Conservation (phyloP, 176 grass and related monocot genomes). For the Avena eriantha region DNA sequence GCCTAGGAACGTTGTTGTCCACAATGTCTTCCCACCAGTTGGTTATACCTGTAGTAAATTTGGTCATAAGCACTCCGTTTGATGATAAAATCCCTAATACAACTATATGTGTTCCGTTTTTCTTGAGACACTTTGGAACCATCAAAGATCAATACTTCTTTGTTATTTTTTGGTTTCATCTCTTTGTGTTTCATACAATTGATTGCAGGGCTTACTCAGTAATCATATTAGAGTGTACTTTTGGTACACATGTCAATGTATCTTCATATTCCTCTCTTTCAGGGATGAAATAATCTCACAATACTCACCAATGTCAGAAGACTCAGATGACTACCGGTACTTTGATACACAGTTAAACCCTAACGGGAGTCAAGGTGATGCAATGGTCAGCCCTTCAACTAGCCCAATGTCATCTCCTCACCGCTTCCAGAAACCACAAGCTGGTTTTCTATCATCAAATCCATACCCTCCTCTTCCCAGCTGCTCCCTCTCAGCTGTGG, state of each 20-base stretch:
- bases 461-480: conserved; percentile 58
- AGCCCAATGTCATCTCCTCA: conserved; percentile 82
- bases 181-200: neutral
- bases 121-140: neutral
- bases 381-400: conserved; percentile 58
- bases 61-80: conserved; percentile 27
- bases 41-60: conserved; percentile 27
- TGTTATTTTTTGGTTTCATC: neutral
- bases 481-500: conserved; percentile 68
- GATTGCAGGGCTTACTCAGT: neutral
- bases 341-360: conserved; percentile 69
- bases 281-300: conserved; percentile 89
- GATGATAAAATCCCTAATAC: neutral
- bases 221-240: neutral
- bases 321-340: conserved; percentile 81
- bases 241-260: neutral
- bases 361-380: conserved; percentile 53
- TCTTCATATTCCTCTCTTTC: conserved; percentile 35
- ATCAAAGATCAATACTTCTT: conserved; percentile 17
- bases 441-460: conserved; percentile 37
- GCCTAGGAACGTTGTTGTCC: conserved; percentile 12
- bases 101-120: neutral
- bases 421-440: conserved; percentile 60
- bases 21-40: neutral
- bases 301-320: conserved; percentile 98